Evolutionary conservation across 2,329 filamentous ascomycete species (phyloP).

Genomic region (Cylindrodendrum hubeiense): DNA sequence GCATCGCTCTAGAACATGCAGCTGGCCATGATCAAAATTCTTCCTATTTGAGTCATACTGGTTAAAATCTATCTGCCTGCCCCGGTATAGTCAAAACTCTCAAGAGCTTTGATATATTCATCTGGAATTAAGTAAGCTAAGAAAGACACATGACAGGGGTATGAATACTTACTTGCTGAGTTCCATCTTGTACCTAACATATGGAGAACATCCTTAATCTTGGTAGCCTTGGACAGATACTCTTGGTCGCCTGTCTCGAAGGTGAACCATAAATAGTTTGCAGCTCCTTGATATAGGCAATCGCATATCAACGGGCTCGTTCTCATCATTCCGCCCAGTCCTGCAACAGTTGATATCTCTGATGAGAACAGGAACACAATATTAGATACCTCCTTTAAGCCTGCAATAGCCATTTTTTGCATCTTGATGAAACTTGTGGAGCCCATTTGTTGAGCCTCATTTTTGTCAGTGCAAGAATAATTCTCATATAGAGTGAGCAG

Average conservation of each 20-base stretch:
- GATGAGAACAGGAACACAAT: background rate
- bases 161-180: constrained; percentile 24
- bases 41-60: too few relatives aligned
- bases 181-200: constrained; percentile 8
- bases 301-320: constrained; percentile 8
- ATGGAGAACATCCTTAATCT: constrained; percentile 6
- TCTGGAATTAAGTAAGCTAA: too few relatives aligned
- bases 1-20: too few relatives aligned
- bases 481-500: background rate
- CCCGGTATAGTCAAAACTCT: too few relatives aligned
- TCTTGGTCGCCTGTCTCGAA: background rate
- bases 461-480: constrained; percentile 2
- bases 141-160: too few relatives aligned
- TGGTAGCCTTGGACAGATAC: background rate
- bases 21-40: too few relatives aligned
- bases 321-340: constrained; percentile 4
- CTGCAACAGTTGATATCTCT: background rate
- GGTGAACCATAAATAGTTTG: constrained; percentile 3
- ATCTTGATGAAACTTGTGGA: background rate
- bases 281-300: constrained; percentile 6
- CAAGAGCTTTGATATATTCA: too few relatives aligned
- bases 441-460: background rate
- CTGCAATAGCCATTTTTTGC: background rate
- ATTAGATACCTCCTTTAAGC: background rate
- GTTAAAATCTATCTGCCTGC: too few relatives aligned